Evolutionary conservation across 2,329 filamentous ascomycete genomes (phyloP), one percentile per base, ranked within the genome.

Genomic region (Calonectria henricotiae): DNA sequence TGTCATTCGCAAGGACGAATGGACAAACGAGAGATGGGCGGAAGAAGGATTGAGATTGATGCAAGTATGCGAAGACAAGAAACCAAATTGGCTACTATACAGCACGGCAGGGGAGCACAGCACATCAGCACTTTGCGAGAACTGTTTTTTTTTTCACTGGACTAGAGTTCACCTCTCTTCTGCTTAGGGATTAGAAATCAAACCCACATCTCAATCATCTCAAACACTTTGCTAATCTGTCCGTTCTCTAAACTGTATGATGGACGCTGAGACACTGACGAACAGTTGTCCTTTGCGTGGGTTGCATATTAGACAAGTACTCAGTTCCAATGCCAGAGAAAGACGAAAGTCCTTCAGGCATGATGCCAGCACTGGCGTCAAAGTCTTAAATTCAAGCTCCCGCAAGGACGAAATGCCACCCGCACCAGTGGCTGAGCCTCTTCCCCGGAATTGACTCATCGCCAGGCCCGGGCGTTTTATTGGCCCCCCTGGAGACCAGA

Each of bases 151-250:
- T 20, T 62, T 72, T 74, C 35, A 69, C 70, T 74, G 67, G 69
- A 69, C 71, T 78, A 78, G 76, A 78, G 69, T 75, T 76, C 71
- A 68, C 73, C 75, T 69, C 73, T 73, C 76, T 75, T 72, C 27
- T 74, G 66, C 66, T 55, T 63, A 51, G 68, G 73, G 70, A 71
- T 74, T 76, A 76, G 68, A 77, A 72, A 78, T 73, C 74, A 69
- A 73, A 70, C 71, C 66, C 67, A 43, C 64, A 67, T 71, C 51
- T 55, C 67, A 70, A 49, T 64, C 58, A 64, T 65, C 25, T 44
- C 32, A 62, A 60, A 7, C 3, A 54, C 9, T 17, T 20, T 3
- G 11, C 37, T 30, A 30, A 30, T 43, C 12, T 39, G 41, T 60
- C 32, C 43, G 20, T 23, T 61, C 13, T 54, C 17, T 51, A 51